These are phyloP conservation scores for Paracoccidioides lutzii DNA, from an alignment of 2,329 filamentous ascomycete genomes.

Conservation along the genomic window DNA sequence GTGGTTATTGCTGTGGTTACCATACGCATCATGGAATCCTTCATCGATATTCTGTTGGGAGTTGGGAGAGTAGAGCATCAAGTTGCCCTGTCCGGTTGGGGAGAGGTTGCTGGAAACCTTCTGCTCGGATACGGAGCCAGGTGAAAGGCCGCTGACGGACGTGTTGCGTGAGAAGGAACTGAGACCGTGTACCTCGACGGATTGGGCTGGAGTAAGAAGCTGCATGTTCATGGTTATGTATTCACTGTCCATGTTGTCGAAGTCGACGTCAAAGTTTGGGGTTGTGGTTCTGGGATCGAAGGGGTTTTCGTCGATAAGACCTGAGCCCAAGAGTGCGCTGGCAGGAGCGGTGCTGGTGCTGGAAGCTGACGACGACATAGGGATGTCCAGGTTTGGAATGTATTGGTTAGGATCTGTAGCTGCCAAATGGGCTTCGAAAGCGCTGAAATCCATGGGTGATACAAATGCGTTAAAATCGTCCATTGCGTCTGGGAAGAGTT, in stretches of 20 bases:
- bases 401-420: slow-evolving; percentile 18
- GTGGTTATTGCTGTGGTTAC: background rate
- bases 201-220: slow-evolving; percentile 12
- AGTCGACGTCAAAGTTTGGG: slow-evolving; percentile 12
- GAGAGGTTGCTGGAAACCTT: slow-evolving; percentile 15
- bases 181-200: slow-evolving; percentile 9
- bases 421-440: slow-evolving; percentile 19
- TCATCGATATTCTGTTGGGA: slow-evolving; percentile 14
- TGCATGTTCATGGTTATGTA: slow-evolving; percentile 17
- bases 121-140: slow-evolving; percentile 7
- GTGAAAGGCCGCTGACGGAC: slow-evolving; percentile 9
- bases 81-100: slow-evolving; percentile 16
- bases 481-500: slow-evolving; percentile 15
- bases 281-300: slow-evolving; percentile 1
- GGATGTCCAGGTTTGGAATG: slow-evolving; percentile 16
- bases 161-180: slow-evolving; percentile 12
- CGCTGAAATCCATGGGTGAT: slow-evolving; percentile 16
- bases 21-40: slow-evolving; percentile 14
- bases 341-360: slow-evolving; percentile 9
- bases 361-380: slow-evolving; percentile 16
- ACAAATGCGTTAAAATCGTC: slow-evolving; percentile 14
- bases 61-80: slow-evolving; percentile 20
- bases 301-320: slow-evolving; percentile 14
- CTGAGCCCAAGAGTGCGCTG: slow-evolving; percentile 13
- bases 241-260: slow-evolving; percentile 14